A percentile compares a stretch with the other conserved stretches of the same genome.
Conservation (phyloP, 2,329 filamentous ascomycete genomes). For the Colletotrichum agaves region DNA sequence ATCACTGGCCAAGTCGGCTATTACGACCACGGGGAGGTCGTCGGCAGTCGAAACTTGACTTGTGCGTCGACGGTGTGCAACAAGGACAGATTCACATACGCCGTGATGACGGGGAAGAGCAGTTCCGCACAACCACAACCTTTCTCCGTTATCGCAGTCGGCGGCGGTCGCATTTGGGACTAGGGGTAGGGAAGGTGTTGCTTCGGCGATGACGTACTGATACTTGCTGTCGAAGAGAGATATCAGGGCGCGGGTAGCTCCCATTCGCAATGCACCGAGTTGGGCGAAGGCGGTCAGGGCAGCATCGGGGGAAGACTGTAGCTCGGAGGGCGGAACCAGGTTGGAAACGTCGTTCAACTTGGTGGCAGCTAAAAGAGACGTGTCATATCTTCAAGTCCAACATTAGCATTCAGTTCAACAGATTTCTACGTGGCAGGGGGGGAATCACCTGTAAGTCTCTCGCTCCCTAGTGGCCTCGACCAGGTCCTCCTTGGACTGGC, state of each 20-base stretch:
- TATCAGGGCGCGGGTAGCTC: conserved; percentile 54
- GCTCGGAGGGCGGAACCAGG: conserved; percentile 39
- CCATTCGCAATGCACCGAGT: conserved; percentile 55
- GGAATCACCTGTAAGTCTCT: conserved; percentile 44
- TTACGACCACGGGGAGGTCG: conserved; percentile 47
- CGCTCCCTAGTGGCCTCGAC: conserved; percentile 43
- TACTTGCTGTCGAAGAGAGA: conserved; percentile 61
- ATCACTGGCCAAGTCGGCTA: conserved; percentile 48
- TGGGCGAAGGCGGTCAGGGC: conserved; percentile 61
- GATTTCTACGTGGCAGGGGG: neutral
- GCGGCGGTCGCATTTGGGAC: conserved; percentile 38
- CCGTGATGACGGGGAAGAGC: conserved; percentile 43
- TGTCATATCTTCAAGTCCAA: conserved; percentile 26
- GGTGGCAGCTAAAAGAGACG: conserved; percentile 12
- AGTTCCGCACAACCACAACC: conserved; percentile 43
- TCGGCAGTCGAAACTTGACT: neutral
- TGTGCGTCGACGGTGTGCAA: neutral
- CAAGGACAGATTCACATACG: conserved; percentile 45
- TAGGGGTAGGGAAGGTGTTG: conserved; percentile 54
- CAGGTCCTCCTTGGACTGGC: neutral
- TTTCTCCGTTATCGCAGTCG: neutral
- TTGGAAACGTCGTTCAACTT: conserved; percentile 39
- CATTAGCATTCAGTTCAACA: neutral
- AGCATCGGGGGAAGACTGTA: conserved; percentile 47
- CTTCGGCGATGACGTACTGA: conserved; percentile 64